Conservation (phyloP, 1,284 basidiomycete genomes). For the Ganoderma resinaceum region DNA sequence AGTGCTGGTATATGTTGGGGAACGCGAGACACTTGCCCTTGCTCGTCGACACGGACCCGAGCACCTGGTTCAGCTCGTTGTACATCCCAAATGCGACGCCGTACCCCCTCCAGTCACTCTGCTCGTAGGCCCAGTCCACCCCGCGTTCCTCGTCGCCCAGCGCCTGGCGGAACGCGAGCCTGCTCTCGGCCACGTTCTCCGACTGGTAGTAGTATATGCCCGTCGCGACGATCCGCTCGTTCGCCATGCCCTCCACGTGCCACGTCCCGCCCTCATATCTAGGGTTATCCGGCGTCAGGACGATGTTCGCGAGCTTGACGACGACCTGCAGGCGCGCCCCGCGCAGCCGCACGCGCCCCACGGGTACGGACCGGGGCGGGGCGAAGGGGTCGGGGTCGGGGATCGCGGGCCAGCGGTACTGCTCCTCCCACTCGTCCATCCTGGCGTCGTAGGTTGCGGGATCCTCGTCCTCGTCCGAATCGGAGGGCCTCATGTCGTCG, state of each 20-base stretch:
- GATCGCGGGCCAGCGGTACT: constrained; percentile 1
- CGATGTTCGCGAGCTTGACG: constrained; percentile 33
- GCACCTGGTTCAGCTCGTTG: constrained; percentile 4
- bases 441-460: not conserved
- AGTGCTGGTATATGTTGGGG: constrained; percentile 12
- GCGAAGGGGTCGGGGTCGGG: constrained; percentile 6
- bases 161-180: constrained; percentile 7
- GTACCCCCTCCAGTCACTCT: not conserved
- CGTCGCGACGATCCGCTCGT: constrained; percentile 13
- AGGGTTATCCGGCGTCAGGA: constrained; percentile 1
- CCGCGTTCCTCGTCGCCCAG: not conserved
- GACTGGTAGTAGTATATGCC: constrained; percentile 32
- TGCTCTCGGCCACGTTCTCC: constrained; percentile 7
- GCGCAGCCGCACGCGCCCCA: not conserved
- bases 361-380: constrained; percentile 10
- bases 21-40: constrained; percentile 14
- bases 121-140: not conserved
- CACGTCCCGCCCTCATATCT: constrained; percentile 6
- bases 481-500: not conserved
- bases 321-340: constrained; percentile 50
- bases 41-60: constrained; percentile 3
- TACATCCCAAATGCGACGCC: not conserved
- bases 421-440: not conserved
- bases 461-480: not conserved
- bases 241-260: constrained; percentile 13